Base-by-base conservation (phyloP, 1,139 yeast genomes). In the Saccharomycopsis hybrid region DNA sequence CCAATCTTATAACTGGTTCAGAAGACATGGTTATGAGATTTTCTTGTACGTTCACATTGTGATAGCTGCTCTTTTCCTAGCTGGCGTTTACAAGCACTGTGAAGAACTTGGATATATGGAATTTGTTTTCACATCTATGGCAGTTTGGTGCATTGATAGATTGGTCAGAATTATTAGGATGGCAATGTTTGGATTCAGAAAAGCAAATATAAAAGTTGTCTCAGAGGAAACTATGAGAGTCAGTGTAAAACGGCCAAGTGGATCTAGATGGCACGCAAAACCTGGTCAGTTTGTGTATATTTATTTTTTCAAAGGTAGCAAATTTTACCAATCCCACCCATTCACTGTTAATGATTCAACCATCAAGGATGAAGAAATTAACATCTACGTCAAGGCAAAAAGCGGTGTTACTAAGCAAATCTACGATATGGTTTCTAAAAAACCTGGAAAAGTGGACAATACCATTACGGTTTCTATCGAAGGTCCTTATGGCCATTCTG, bases 121-220 rank as follows among this genome's bases (percentile, higher is more conserved):
- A 43, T 78, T 72, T 68, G 68, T 70, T 56, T 68, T 68, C 58
- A 74, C 82, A n/a, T 71, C 82, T 11, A 62, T 73, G 50, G 84
- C 81, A 1, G 65, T 82, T 25, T 85, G 92, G 92, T 67, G 63
- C 1, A 71, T 77, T 55, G 94, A 83, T 61, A 71, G 85, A 58
- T 57, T 71, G 3, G 59, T 72, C 1, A 71, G 94, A 62, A 30
- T 80, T 2, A 65, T 59, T n/a, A 71, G 85, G 57, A 63, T 82
- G 52, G 54, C 59, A 3, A 46, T 57, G 4, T 78, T 77, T 60
- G 88, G 88, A 5, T 60, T 72, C 30, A 69, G 69, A 56, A 65
- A 65, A 1, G 82, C 85, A 1, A 65, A 67, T 9, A 70, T 80
- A 39, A 68, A 73, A 52, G 68, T 77, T 52, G 63, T 74, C 49